Conservation (phyloP, 768 basidiomycete species). For the Suillus subluteus region DNA sequence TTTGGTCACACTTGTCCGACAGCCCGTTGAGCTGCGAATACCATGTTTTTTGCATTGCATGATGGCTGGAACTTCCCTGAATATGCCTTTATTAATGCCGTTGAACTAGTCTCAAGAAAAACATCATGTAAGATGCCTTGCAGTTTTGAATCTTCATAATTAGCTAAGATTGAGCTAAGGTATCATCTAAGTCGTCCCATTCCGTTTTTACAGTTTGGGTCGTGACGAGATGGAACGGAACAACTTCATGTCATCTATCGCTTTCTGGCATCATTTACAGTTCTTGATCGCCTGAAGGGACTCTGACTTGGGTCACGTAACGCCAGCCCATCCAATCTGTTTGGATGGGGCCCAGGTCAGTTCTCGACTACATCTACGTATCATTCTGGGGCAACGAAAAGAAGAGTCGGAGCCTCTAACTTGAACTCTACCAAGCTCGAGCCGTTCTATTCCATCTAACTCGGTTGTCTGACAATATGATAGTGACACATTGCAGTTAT, state of each 20-base stretch:
- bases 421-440: background rate
- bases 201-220: background rate
- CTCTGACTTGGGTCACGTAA: too few species aligned
- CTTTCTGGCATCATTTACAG: too few species aligned
- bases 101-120: too few species aligned
- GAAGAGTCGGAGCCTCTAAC: background rate
- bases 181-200: background rate
- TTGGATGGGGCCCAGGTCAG: background rate
- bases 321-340: background rate
- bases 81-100: too few species aligned
- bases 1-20: constrained; percentile 16
- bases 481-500: background rate
- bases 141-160: background rate
- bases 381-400: background rate
- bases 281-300: background rate
- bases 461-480: background rate
- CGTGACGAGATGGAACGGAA: background rate
- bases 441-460: background rate
- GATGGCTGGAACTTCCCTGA: too few species aligned
- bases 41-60: constrained; percentile 4
- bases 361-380: background rate
- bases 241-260: too few species aligned
- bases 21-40: constrained; percentile 19
- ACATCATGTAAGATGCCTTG: too few species aligned
- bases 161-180: too few species aligned